Conservation (phyloP, 1,139 yeast genomes). For the Groenewaldozyma auringiensis region DNA sequence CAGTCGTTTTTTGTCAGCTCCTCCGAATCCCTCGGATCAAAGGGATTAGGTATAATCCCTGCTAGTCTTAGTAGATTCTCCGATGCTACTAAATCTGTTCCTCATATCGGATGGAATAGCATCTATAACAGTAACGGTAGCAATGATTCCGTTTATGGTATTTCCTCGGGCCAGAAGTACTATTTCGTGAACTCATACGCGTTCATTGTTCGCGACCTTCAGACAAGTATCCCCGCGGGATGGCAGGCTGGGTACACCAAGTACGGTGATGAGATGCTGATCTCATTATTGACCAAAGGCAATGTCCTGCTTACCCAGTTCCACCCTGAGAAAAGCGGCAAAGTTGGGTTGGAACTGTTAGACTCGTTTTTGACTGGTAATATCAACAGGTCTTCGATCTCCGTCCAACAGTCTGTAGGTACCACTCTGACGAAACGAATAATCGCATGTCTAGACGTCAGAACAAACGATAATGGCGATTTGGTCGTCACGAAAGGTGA, state of each 20-base stretch:
- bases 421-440: conserved; percentile 76
- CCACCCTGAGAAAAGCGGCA: conserved; percentile 95
- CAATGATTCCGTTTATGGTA: conserved; percentile 45
- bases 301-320: conserved; percentile 92
- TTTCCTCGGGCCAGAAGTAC: conserved; percentile 61
- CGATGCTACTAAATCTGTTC: conserved; percentile 68
- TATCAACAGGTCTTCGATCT: conserved; percentile 14
- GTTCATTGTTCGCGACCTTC: conserved; percentile 43
- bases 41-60: conserved; percentile 50
- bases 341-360: conserved; percentile 74
- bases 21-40: conserved; percentile 58
- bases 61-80: conserved; percentile 54
- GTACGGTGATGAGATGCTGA: conserved; percentile 72
- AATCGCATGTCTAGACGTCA: conserved; percentile 94
- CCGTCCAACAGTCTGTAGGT: conserved; percentile 5
- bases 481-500: conserved; percentile 97
- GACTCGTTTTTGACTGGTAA: conserved; percentile 57
- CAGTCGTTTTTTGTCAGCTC: conserved; percentile 73
- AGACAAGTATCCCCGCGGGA: conserved; percentile 37
- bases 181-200: conserved; percentile 95
- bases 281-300: conserved; percentile 73
- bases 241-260: conserved; percentile 71
- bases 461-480: conserved; percentile 89
- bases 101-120: conserved; percentile 92
- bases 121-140: conserved; percentile 23